Base-by-base conservation (phyloP, 768 basidiomycete genomes). In the Rhizopogon rudus region DNA sequence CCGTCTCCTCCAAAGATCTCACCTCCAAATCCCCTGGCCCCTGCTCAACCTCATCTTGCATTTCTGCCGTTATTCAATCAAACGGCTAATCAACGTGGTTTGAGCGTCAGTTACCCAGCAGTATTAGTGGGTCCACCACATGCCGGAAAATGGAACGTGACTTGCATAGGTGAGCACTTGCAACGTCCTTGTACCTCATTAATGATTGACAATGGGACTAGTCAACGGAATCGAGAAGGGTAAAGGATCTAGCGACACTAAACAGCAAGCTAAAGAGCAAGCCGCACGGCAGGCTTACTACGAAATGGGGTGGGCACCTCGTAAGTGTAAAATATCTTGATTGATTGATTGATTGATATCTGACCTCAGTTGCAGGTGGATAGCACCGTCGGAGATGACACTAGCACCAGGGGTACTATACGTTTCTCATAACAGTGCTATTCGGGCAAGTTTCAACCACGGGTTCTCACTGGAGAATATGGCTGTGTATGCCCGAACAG, bases 31-130 rank as follows among this genome's bases (percentile, higher is more conserved):
- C 83, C 86, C 31, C 64, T 85, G 50, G 75, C 83, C 28, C 83
- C 84, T 14, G 84, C 83, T n/a, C 81, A 81, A 62, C 84, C 83
- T 3, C 72, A 75, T 51, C 66, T 81, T 16, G 81, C 87, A 13
- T 88, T 86, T 67, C 70, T 91, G 40, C 83, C 88, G 0, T 63
- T 86, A 31, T 90, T 91, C 69, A 90, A 90, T 66, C 84, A 90
- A 70, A 82, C 80, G 2, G 86, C 86, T 43, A 70, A 75, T 44
- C 87, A 88, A 61, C 81, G 87, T 40, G 77, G 84, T 44, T 73
- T 88, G 55, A 73, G 68, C 20, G 79, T 88, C 8, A 78, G 82
- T 50, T 91, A 88, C 61, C 71, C 75, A 12, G 80, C 84, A 5
- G 68, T 75, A 45, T 84, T 85, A 60, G 71, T 72, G 31, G 88